phyloP scores from a whole-genome alignment of 2,329 filamentous ascomycete species.

The Fusarium concolor region DNA sequence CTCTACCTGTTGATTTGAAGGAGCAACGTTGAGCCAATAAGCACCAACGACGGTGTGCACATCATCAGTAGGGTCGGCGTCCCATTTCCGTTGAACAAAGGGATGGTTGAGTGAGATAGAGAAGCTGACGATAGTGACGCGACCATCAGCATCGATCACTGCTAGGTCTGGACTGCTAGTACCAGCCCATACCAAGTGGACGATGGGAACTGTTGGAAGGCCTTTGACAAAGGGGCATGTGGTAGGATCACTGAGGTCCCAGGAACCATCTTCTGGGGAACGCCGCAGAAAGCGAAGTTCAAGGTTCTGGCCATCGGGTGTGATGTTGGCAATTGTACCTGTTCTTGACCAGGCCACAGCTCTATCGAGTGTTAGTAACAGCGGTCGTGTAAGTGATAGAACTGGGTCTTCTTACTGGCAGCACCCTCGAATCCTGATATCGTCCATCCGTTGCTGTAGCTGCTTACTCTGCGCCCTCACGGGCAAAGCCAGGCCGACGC shows the following conservation, averaged over 20 bases:
- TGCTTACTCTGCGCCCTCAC: conserved; percentile 64
- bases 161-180: conserved; percentile 82
- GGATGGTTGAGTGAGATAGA: conserved; percentile 80
- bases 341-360: conserved; percentile 88
- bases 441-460: conserved; percentile 78
- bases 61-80: conserved; percentile 78
- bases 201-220: conserved; percentile 73
- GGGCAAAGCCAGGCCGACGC: conserved; percentile 68
- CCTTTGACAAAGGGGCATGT: conserved; percentile 70
- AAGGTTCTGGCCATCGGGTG: conserved; percentile 75
- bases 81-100: conserved; percentile 69
- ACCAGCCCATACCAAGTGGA: conserved; percentile 84
- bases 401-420: conserved; percentile 73
- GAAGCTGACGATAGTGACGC: conserved; percentile 79
- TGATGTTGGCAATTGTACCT: conserved; percentile 86
- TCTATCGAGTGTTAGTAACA: conserved; percentile 58
- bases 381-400: background rate
- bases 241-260: conserved; percentile 81
- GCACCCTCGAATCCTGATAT: conserved; percentile 79
- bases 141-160: conserved; percentile 81
- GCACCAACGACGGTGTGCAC: conserved; percentile 82
- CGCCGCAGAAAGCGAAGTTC: conserved; percentile 79
- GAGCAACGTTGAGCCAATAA: conserved; percentile 81
- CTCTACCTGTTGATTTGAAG: conserved; percentile 55
- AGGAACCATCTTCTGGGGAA: conserved; percentile 75